Evolutionary conservation across 2,329 filamentous ascomycete genomes (phyloP), one percentile per base, ranked within the genome.

Genomic region (Xylaria sp.): DNA sequence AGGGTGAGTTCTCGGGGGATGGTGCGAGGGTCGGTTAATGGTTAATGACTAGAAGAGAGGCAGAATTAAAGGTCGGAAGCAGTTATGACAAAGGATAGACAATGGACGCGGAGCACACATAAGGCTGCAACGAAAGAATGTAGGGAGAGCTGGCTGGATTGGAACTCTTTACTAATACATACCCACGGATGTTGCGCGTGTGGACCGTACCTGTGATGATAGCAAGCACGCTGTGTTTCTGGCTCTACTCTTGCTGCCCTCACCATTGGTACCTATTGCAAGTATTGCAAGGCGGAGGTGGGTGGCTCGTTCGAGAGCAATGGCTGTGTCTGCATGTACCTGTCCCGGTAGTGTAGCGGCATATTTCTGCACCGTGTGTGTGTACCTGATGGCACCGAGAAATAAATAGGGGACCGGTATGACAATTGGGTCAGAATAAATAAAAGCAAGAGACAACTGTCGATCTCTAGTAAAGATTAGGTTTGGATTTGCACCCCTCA

Each of bases 401-500:
- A 45, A 43, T 50, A 8, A 45, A 43, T 50, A 60, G 41, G 48
- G 56, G 48, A 56, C 57, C 23, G 15, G 25, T n/a, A 10, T 23
- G 28, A 57, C 28, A 63, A 46, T 41, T 60, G 62, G 62, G 45
- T 43, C 62, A 58, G 39, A 52, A 46, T 52, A 65, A 65, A 62
- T 55, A 32, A 36, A 20, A 50, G 30, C 48, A 52, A 52, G 45
- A 57, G 58, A 25, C 34, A 48, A 25, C 45, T 48, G 67, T 52
- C 58, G 67, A 69, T 67, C 65, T 56, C 48, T 39, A 59, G 52
- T 46, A 43, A 50, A 53, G 50, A 64, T 55, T 52, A 67, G 48
- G 59, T 23, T 66, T 50, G 45, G 65, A 70, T 68, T 68, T 63
- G 63, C 66, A 57, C 32, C 23, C 25, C 66, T 64, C 63, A 69